Conservation (phyloP, 169 alveolate genomes). For the Sarcocystis neurona region DNA sequence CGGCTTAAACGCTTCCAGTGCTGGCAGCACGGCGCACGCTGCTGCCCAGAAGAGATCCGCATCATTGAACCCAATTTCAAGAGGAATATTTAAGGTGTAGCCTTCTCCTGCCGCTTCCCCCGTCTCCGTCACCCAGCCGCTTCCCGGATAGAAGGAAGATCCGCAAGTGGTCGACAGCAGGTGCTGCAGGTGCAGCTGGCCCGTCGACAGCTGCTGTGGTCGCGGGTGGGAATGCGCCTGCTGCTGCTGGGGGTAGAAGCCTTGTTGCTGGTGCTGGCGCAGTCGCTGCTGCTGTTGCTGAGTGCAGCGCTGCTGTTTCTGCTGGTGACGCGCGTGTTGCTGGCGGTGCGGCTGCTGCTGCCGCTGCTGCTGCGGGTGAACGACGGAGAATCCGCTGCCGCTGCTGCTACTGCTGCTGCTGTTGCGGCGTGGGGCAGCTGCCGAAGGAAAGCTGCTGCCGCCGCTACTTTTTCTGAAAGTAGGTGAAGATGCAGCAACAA, state of each 20-base stretch:
- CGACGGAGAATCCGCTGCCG: background rate
- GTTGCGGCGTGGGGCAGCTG: background rate
- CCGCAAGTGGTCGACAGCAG: background rate
- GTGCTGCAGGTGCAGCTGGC: too few species aligned
- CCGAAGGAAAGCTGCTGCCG: background rate
- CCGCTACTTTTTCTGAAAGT: background rate
- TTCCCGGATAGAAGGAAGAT: slow-evolving; percentile 11
- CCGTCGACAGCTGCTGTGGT: background rate
- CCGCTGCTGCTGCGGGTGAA: background rate
- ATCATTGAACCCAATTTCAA: slow-evolving; percentile 69
- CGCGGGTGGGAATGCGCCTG: background rate
- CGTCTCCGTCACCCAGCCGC: background rate
- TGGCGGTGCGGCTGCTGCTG: background rate
- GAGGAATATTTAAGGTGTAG: slow-evolving; percentile 74
- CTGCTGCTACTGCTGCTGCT: background rate
- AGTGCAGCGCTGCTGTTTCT: background rate
- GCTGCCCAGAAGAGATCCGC: slow-evolving; percentile 73
- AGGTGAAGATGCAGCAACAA: background rate
- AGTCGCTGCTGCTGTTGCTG: too few species aligned
- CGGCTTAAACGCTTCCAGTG: slow-evolving; percentile 88
- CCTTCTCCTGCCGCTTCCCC: slow-evolving; percentile 38
- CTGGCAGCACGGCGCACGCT: slow-evolving; percentile 80
- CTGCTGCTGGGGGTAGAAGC: background rate
- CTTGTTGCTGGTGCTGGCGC: too few species aligned
- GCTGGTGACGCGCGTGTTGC: background rate